Evolutionary conservation across 2,329 filamentous ascomycete genomes (phyloP).

Genomic region (Trichothecium sympodiale): DNA sequence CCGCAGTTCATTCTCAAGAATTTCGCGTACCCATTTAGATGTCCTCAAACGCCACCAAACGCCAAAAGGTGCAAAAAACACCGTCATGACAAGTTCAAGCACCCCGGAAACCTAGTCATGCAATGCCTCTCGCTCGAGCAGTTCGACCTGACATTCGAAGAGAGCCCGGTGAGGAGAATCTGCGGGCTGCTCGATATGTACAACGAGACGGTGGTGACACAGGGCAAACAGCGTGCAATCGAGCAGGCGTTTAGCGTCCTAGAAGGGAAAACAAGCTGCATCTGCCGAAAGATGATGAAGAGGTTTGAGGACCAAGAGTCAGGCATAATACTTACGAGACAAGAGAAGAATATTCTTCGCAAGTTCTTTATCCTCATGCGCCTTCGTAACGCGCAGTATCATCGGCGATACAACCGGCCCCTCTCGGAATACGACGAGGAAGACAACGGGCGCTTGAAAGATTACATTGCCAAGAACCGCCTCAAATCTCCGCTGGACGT

Average conservation of each 20-base stretch:
- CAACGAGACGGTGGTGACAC: conserved; percentile 8
- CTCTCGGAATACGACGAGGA: conserved; percentile 18
- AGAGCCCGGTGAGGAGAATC: conserved; percentile 11
- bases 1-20: conserved; percentile 4
- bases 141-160: conserved; percentile 8
- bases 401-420: conserved; percentile 10
- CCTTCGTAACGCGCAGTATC: conserved; percentile 25
- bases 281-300: conserved; percentile 16
- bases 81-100: no score
- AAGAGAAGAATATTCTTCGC: conserved; percentile 23
- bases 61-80: neutral
- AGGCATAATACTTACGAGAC: conserved; percentile 17
- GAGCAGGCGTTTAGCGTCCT: conserved; percentile 14
- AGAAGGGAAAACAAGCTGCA: conserved; percentile 11
- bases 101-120: conserved; percentile 8
- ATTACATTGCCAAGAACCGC: conserved; percentile 13
- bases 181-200: conserved; percentile 16
- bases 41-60: neutral
- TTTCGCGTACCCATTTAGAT: conserved; percentile 2
- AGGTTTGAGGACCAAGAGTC: neutral
- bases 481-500: conserved; percentile 15
- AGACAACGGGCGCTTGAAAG: conserved; percentile 10
- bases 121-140: conserved; percentile 9
- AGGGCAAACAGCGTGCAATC: conserved; percentile 10
- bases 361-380: conserved; percentile 35